Percentiles rank a stretch among this genome's conserved stretches.
Conservation (phyloP, 1,139 yeast species). For the Yamadazyma mexicana region DNA sequence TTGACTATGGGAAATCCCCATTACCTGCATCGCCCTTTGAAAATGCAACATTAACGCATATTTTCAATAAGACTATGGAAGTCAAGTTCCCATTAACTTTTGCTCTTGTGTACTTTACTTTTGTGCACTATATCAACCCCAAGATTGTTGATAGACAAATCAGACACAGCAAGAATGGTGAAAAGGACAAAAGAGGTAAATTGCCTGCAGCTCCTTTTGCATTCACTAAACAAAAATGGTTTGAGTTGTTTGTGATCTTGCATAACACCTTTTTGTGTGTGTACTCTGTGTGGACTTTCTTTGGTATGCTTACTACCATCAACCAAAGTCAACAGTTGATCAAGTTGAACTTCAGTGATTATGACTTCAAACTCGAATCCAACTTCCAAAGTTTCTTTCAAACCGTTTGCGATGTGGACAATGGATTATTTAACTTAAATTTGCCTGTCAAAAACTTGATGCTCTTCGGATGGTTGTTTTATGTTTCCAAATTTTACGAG, state of each 20-base stretch:
- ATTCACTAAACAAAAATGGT: slow-evolving; percentile 46
- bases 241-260: slow-evolving; percentile 56
- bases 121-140: slow-evolving; percentile 59
- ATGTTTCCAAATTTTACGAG: slow-evolving; percentile 72
- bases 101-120: slow-evolving; percentile 58
- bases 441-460: slow-evolving; percentile 17
- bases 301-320: slow-evolving; percentile 63
- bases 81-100: slow-evolving; percentile 55
- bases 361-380: slow-evolving; percentile 12
- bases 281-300: slow-evolving; percentile 71
- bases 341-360: slow-evolving; percentile 16
- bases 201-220: slow-evolving; percentile 48
- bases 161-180: slow-evolving; percentile 14
- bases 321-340: slow-evolving; percentile 33
- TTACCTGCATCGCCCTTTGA: slow-evolving; percentile 40
- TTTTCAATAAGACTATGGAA: slow-evolving; percentile 36
- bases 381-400: slow-evolving; percentile 45
- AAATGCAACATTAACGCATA: slow-evolving; percentile 22
- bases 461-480: slow-evolving; percentile 66
- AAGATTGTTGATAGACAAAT: slow-evolving; percentile 37
- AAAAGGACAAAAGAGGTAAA: slow-evolving; percentile 12
- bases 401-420: slow-evolving; percentile 59
- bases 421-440: slow-evolving; percentile 66
- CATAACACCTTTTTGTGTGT: slow-evolving; percentile 65
- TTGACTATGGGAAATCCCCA: slow-evolving; percentile 34